phyloP scores from a whole-genome alignment of 2,329 filamentous ascomycete genomes.

The Helicocarpus griseus region DNA sequence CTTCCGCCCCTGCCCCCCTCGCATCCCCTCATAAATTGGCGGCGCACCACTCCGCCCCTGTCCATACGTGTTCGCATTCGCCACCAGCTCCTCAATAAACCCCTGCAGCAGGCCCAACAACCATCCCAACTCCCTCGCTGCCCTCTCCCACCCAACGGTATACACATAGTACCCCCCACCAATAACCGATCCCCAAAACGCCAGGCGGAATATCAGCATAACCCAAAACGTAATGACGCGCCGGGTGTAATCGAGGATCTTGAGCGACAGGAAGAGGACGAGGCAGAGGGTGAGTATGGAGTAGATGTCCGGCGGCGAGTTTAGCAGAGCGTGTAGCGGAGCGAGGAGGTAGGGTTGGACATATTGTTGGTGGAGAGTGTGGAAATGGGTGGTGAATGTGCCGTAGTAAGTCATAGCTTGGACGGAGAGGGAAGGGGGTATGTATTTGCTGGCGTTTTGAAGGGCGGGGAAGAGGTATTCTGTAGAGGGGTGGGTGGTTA shows the following conservation, averaged over 20 bases:
- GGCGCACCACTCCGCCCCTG: slow-evolving; percentile 46
- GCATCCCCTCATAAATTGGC: slow-evolving; percentile 48
- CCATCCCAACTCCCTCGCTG: slow-evolving; percentile 33
- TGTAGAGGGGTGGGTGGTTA: slow-evolving; percentile 7
- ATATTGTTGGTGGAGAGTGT: slow-evolving; percentile 22
- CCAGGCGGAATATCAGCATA: slow-evolving; percentile 51
- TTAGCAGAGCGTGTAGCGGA: slow-evolving; percentile 27
- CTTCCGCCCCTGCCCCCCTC: slow-evolving; percentile 24
- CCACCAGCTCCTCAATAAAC: slow-evolving; percentile 49
- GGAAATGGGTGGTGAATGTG: slow-evolving; percentile 14
- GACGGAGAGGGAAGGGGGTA: slow-evolving; percentile 13
- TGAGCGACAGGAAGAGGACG: slow-evolving; percentile 53
- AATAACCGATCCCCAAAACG: slow-evolving; percentile 55
- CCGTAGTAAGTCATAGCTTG: slow-evolving; percentile 12
- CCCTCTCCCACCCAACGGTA: slow-evolving; percentile 24
- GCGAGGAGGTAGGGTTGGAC: slow-evolving; percentile 43
- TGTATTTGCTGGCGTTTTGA: slow-evolving; percentile 9
- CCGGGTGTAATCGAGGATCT: slow-evolving; percentile 59
- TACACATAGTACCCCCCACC: slow-evolving; percentile 48
- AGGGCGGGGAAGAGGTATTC: slow-evolving; percentile 15
- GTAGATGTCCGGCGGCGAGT: slow-evolving; percentile 26
- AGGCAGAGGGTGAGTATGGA: slow-evolving; percentile 43
- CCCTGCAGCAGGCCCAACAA: slow-evolving; percentile 56
- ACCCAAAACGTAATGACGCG: slow-evolving; percentile 70
- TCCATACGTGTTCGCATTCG: slow-evolving; percentile 36